Evolutionary conservation across 768 basidiomycete genomes (phyloP), one percentile per base, ranked within the genome.

Genomic region (Phylloporus scabripes): DNA sequence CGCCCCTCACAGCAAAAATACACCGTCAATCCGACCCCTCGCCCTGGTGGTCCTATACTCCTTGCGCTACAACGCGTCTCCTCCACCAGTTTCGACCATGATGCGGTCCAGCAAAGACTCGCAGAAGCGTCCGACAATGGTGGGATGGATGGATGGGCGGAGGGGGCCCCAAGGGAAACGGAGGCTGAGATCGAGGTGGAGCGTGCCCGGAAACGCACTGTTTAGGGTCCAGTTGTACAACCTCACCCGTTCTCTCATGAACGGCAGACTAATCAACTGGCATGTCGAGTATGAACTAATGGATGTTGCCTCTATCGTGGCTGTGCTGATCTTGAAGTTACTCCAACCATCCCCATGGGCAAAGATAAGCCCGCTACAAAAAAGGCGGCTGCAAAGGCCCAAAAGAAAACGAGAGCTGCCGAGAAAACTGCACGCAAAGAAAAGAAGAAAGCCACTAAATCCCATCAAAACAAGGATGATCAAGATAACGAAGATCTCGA

Each of bases 401-500:
- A 76, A 0, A 88, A 89, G 60, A 87, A 87, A 51, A 74, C 75
- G 1, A 87, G 82, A 58, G 75, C 77, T 0, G 74, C 72, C 0
- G 74, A 87, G 63, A 92, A 92, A 53, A 73, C 75, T 6, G 85
- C 86, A 43, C 73, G 76, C 7, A 89, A 86, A 54, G 81, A 82
- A 56, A 76, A 73, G 60, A 83, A 81, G 56, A 87, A 87, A 56
- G 73, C 72, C 32, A 48, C 58, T 1, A 76, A 80, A 31, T 54
- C 53, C 0, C 50, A 48, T 67, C 64, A 63, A 49, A 52, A 75
- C 68, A 79, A 82, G 29, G 75, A 73, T 5, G 81, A 81, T 34
- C 78, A 80, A 24, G 83, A 85, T 45, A 81, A 82, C 50, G 78
- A 89, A 53, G 87, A 94, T 73, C 74, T 95, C 5, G 89, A 95